These are phyloP conservation scores for Stemphylium lycopersici DNA, from an alignment of 2,329 filamentous ascomycete genomes.

Conservation along the genomic window DNA sequence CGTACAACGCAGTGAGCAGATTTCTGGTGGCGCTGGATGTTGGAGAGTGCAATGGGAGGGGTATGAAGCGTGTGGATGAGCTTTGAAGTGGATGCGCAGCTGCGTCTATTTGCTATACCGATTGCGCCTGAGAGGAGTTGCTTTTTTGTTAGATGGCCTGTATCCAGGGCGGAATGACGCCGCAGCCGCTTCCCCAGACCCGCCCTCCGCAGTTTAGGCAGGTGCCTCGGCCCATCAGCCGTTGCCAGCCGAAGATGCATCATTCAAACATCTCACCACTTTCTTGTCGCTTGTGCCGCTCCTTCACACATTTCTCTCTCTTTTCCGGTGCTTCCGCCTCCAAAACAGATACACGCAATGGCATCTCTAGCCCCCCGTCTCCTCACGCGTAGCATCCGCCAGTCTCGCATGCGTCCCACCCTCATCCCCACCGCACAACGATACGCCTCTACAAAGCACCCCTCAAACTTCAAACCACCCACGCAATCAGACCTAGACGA, in stretches of 20 bases:
- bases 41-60: slow-evolving; percentile 49
- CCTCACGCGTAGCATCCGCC: slow-evolving; percentile 50
- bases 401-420: slow-evolving; percentile 26
- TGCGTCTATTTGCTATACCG: too few relatives aligned
- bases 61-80: slow-evolving; percentile 42
- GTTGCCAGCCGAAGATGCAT: slow-evolving; percentile 24
- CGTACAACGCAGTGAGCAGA: slow-evolving; percentile 83
- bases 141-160: neutral
- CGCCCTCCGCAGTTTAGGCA: slow-evolving; percentile 23
- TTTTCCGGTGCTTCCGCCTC: neutral
- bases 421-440: slow-evolving; percentile 33
- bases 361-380: slow-evolving; percentile 41
- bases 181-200: slow-evolving; percentile 26
- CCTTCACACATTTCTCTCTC: neutral
- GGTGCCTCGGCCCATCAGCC: slow-evolving; percentile 35
- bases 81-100: slow-evolving; percentile 16
- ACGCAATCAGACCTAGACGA: slow-evolving; percentile 76
- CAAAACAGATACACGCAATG: slow-evolving; percentile 31
- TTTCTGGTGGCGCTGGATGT: slow-evolving; percentile 82
- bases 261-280: slow-evolving; percentile 12
- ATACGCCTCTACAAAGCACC: slow-evolving; percentile 71
- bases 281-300: neutral
- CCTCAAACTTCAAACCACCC: slow-evolving; percentile 70
- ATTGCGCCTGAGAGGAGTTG: too few relatives aligned
- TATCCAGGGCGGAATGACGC: slow-evolving; percentile 16